Evolutionary conservation across 306 rosid species (phyloP), one percentile per base, ranked within the genome.

Genomic region (Pyrus betulifolia): DNA sequence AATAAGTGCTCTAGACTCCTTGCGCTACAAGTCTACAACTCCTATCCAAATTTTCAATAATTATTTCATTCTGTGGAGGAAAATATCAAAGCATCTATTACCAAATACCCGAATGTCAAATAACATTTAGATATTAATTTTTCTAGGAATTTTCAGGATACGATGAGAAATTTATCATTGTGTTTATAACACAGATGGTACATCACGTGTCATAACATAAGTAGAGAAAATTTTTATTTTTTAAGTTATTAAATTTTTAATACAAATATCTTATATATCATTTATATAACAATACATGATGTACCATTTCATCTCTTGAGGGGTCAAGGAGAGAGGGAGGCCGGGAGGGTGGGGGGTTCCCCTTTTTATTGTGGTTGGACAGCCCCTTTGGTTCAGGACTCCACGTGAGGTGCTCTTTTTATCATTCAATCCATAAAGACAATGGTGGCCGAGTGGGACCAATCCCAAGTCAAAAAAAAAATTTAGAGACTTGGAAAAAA

Each of bases 391-490:
- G 92, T 85, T 92, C 98, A 92, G 98, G 98, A 89, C 75, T 88
- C 99, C 99, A 95, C 97, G 98, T 95, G 99, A 91, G 99, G 91
- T 91, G 99, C 98, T 89, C 94, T 86, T 92, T 93, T 87, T 87
- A 91, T 89, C 81, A 90, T 93, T 93, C 89, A 93, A 90, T 88
- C 92, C 93, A 87, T 86, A 88, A 91, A 92, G 96, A 91, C 93
- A 87, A 80, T 86, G 96, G 96, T 84, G 96, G 91, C 85, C 87
- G 57, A 76, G 86, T 87, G 96, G 97, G 96, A 69, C 95, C 96
- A 57, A 82, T 88, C 84, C 88, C 93, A 88, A 93, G 98, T 93
- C 96, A 93, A 93, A 91, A 88, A 67, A 67, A 38, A 28, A 0
- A 0, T 78, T 71, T 76, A 79, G 90, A 85, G 93, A 93, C 91